Percentiles rank a stretch among this genome's conserved stretches.
These are phyloP conservation scores for Metschnikowia gruessii DNA, from an alignment of 805 yeast genomes.

Conservation along the genomic window DNA sequence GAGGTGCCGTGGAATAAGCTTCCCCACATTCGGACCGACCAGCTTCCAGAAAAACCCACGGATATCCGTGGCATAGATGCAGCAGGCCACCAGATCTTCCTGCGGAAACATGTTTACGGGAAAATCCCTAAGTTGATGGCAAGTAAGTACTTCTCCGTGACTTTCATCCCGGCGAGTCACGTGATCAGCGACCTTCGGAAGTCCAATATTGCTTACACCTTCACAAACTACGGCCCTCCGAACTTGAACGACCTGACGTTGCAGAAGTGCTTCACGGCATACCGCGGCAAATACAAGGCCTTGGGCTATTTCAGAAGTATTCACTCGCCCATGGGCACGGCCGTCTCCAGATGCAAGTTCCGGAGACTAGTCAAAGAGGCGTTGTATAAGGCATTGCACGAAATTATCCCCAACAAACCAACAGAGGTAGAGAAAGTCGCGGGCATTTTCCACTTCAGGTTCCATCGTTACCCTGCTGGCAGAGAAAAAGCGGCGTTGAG, in stretches of 20 bases:
- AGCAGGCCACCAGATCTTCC: slow-evolving; percentile 18
- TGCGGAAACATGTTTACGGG: slow-evolving; percentile 9
- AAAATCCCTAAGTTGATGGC: slow-evolving; percentile 19
- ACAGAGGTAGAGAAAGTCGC: slow-evolving; percentile 11
- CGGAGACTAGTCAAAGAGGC: slow-evolving; percentile 36
- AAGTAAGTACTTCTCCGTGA: slow-evolving; percentile 25
- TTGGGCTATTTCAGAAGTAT: slow-evolving; percentile 24
- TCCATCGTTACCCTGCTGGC: slow-evolving; percentile 10
- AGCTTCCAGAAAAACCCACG: slow-evolving; percentile 27
- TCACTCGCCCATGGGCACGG: slow-evolving; percentile 32
- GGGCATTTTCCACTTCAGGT: slow-evolving; percentile 17
- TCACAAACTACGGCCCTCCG: slow-evolving; percentile 29
- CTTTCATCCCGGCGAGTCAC: slow-evolving; percentile 32
- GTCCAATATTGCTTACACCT: slow-evolving; percentile 37
- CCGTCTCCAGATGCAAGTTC: slow-evolving; percentile 29
- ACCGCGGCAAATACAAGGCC: slow-evolving; percentile 29
- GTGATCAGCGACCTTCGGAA: slow-evolving; percentile 30
- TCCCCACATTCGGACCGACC: slow-evolving; percentile 14
- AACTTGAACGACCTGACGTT: slow-evolving; percentile 27
- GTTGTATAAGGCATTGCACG: slow-evolving; percentile 13
- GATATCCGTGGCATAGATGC: slow-evolving; percentile 38
- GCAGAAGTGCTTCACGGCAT: slow-evolving; percentile 21
- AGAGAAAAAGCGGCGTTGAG: slow-evolving; percentile 5
- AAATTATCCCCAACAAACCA: slow-evolving; percentile 6
- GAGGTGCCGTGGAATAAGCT: slow-evolving; percentile 12